A percentile compares a stretch with the other conserved stretches of the same genome.
These are phyloP conservation scores for Acanthamoeba quina DNA, from an alignment of 208 protist species.

Conservation along the genomic window DNA sequence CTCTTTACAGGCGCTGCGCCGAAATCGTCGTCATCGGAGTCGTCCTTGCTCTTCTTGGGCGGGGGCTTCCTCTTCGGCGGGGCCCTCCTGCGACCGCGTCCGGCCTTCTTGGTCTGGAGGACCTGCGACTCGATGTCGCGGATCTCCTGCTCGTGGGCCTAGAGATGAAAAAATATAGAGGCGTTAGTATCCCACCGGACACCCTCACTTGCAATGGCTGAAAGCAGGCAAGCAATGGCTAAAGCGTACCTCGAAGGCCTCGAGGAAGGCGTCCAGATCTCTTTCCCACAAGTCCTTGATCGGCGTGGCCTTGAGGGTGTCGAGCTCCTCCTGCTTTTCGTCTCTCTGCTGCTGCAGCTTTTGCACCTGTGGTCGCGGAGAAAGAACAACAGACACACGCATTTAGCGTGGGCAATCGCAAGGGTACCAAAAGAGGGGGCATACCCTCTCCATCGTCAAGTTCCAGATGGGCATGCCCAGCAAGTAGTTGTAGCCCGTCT, in stretches of 20 bases:
- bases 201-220: neutral
- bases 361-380: slow-evolving; percentile 24
- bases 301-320: slow-evolving; percentile 32
- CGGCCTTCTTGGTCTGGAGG: slow-evolving; percentile 16
- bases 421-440: neutral
- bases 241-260: slow-evolving; percentile 57
- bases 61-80: slow-evolving; percentile 47
- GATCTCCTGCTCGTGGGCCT: slow-evolving; percentile 62
- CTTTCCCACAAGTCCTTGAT: slow-evolving; percentile 60
- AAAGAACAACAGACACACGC: neutral
- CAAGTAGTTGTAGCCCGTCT: slow-evolving; percentile 98
- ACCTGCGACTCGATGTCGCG: neutral
- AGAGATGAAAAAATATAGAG: neutral
- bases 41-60: slow-evolving; percentile 21
- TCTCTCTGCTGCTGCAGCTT: slow-evolving; percentile 68
- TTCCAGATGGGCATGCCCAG: slow-evolving; percentile 98
- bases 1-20: neutral
- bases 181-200: neutral
- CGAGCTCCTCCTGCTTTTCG: slow-evolving; percentile 62
- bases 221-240: neutral
- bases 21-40: slow-evolving; percentile 65
- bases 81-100: slow-evolving; percentile 13
- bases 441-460: slow-evolving; percentile 97
- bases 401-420: too few species aligned
- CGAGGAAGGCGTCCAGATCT: slow-evolving; percentile 65